Base-by-base conservation (phyloP, 495 filamentous ascomycete species). In the Penicillium paxilli region DNA sequence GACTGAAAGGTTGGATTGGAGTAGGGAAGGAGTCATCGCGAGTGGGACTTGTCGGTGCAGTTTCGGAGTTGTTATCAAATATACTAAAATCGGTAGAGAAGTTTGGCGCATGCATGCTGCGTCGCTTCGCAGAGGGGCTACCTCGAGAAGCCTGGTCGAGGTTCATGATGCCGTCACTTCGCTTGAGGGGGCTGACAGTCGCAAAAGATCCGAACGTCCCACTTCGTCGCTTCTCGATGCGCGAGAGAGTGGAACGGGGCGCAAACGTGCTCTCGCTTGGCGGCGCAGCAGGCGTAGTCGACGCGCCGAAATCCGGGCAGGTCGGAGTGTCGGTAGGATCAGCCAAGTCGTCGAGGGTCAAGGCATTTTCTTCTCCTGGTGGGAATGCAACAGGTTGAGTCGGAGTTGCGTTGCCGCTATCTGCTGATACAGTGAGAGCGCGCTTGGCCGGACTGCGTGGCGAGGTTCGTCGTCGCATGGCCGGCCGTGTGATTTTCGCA, bases 151-250 rank as follows among this genome's bases (percentile, higher is more conserved):
- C 73, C 45, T 87, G 85, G 57, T 95, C 93, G 12, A 95, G 68
- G 62, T 89, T 89, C 88, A 96, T 94, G 12, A 87, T 87, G 5
- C 88, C 87, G 69, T 98, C 94, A 60, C 85, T 95, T 44, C 95
- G 84, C 73, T 98, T 98, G 40, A 98, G 72, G 0, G 94, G 94
- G 65, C 93, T 97, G 24, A 87, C 85, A 42, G 87, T 84, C 14
- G 85, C 73, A 26, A 79, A 72, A 11, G 74, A 63, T 19, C 67
- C 72, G 47, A 78, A 75, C 9, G 71, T 76, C 4, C 73, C 76
- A 58, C 74, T 79, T 11, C 73, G 70, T 38, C 76, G 67, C 58
- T 79, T 79, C 52, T 79, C 76, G 16, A 77, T 67, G 16, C 75
- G 71, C 21, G 49, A 82, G 42, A 52, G 70, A 49, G 59, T 73